Evolutionary conservation across 306 rosid species (phyloP), one percentile per base, ranked within the genome.

Genomic region (Rubus idaeus): DNA sequence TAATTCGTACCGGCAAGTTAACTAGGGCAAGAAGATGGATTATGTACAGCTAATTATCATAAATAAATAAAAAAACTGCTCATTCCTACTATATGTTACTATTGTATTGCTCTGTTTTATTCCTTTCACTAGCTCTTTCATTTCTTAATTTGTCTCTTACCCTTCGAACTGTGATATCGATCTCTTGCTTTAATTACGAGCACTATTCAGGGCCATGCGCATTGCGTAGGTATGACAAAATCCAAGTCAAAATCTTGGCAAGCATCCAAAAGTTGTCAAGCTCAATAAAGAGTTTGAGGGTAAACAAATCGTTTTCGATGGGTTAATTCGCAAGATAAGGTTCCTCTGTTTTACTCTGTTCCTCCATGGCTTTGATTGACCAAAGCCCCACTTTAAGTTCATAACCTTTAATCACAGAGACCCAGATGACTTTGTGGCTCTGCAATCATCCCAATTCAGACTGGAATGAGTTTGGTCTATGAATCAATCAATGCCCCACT

Each of bases 221-320:
- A 74, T 70, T 73, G 83, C 81, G 77, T 44, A 81, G 62, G 83
- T 71, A 70, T 49, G 76, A 73, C 70, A 70, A 80, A 84, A 49
- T 46, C 70, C 74, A 51, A 70, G 86, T 82, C 79, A 85, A 83
- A 72, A 70, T 79, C 26, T 13, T 63, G 79, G 76, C 37, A 81
- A 84, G 79, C 72, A 76, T 51, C 73, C 70, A 82, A 83, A 80
- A 78, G 82, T 79, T 72, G 83, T 45, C 81, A 76, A 87, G 55
- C 52, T 44, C 74, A 74, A 76, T 70, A 55, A 8, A 70, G 40
- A n/a, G n/a, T n/a, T n/a, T n/a, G n/a, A 73, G 79, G 57, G 79
- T 55, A 30, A 12, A 21, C 37, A 73, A 68, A 78, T 80, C 75
- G 49, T 52, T 85, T 87, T 86, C 84, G 74, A 69, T 68, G 71